A percentile compares a stretch with the other conserved stretches of the same genome.
phyloP scores from a whole-genome alignment of 2,329 filamentous ascomycete genomes.

The Diaporthe helianthi region DNA sequence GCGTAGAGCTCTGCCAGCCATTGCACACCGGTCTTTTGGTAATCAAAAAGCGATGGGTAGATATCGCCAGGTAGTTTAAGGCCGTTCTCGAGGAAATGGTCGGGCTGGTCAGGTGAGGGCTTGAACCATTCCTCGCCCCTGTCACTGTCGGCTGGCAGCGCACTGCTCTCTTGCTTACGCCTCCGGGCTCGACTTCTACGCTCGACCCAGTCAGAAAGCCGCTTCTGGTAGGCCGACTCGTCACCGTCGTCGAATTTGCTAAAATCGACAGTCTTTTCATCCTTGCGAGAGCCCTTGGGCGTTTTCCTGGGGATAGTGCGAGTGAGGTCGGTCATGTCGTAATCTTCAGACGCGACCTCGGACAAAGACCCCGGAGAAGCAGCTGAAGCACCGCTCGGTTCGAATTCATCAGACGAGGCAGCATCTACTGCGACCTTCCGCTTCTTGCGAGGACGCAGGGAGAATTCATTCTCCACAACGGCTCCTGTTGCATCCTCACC shows the following conservation, averaged over 20 bases:
- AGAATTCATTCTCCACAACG: conserved; percentile 60
- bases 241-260: conserved; percentile 85
- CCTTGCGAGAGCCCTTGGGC: conserved; percentile 46
- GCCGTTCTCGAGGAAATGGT: conserved; percentile 76
- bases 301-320: conserved; percentile 49
- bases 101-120: conserved; percentile 82
- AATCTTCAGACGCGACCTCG: conserved; percentile 48
- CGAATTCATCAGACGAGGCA: conserved; percentile 55
- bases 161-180: conserved; percentile 44
- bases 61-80: conserved; percentile 91
- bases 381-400: conserved; percentile 42
- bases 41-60: conserved; percentile 89
- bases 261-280: conserved; percentile 53
- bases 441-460: conserved; percentile 65
- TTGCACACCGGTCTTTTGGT: conserved; percentile 95
- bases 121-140: conserved; percentile 76
- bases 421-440: conserved; percentile 48
- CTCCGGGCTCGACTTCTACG: conserved; percentile 52
- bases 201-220: conserved; percentile 78
- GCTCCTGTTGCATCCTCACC: conserved; percentile 42
- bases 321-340: conserved; percentile 49
- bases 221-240: conserved; percentile 77
- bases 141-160: conserved; percentile 44
- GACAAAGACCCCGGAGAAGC: conserved; percentile 31
- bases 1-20: conserved; percentile 94